Evolutionary conservation across 176 grass and related monocot genomes (phyloP).

Genomic region (Triticum aestivum): IWGSC_CS_RefSeq_v2.1 NC_057794.1:589178377-589178876

Average conservation of each 20-base stretch:
- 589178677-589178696: slow-evolving; percentile 19
- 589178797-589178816: too few species aligned
- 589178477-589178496: neutral
- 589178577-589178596: neutral
- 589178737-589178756: neutral
- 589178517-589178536: slow-evolving; percentile 31
- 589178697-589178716: slow-evolving; percentile 27
- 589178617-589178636: neutral
- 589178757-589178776: neutral
- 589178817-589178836: too few species aligned
- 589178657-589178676: neutral
- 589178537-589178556: neutral
- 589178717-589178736: neutral
- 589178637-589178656: neutral
- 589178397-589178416: neutral
- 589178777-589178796: too few species aligned
- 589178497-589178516: neutral
- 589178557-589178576: neutral
- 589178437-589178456: too few species aligned
- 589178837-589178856: too few species aligned
- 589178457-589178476: neutral
- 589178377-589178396: slow-evolving; percentile 18
- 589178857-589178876: too few species aligned
- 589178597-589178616: slow-evolving; percentile 26
- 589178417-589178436: neutral